These are phyloP conservation scores for Taiozyma sp. DNA, from an alignment of 1,139 yeast genomes.

Conservation along the genomic window DNA sequence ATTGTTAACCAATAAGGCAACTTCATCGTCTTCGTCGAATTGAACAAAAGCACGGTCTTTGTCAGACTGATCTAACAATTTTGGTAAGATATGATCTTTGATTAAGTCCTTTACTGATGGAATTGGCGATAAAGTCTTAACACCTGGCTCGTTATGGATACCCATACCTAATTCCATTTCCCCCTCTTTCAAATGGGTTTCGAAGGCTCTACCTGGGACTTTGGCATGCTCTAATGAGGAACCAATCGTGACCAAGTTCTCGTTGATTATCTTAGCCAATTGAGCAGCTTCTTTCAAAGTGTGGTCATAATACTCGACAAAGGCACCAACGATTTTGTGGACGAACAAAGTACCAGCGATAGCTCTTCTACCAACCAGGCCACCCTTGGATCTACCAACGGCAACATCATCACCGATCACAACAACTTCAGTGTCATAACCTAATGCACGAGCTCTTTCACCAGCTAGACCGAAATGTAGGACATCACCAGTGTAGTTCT, in stretches of 20 bases:
- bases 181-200: conserved; percentile 46
- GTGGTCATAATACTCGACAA: conserved; percentile 44
- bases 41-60: conserved; percentile 68
- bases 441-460: conserved; percentile 79
- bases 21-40: conserved; percentile 58
- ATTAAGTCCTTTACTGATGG: conserved; percentile 60
- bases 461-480: conserved; percentile 89
- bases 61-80: conserved; percentile 52
- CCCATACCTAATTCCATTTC: conserved; percentile 94
- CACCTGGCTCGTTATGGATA: conserved; percentile 93
- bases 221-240: conserved; percentile 87
- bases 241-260: conserved; percentile 77
- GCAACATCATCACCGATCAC: conserved; percentile 91
- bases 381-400: conserved; percentile 82
- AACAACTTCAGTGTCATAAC: conserved; percentile 65
- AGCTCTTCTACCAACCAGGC: conserved; percentile 90
- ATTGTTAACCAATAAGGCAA: conserved; percentile 68
- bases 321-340: conserved; percentile 83
- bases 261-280: conserved; percentile 59
- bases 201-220: conserved; percentile 73
- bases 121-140: conserved; percentile 62
- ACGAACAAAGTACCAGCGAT: conserved; percentile 86
- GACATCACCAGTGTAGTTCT: conserved; percentile 92
- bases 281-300: conserved; percentile 47
- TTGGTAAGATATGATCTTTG: conserved; percentile 44